These are phyloP conservation scores for Fraxinus excelsior DNA, from an alignment of 257 asterid species.

Conservation along the genomic window DNA sequence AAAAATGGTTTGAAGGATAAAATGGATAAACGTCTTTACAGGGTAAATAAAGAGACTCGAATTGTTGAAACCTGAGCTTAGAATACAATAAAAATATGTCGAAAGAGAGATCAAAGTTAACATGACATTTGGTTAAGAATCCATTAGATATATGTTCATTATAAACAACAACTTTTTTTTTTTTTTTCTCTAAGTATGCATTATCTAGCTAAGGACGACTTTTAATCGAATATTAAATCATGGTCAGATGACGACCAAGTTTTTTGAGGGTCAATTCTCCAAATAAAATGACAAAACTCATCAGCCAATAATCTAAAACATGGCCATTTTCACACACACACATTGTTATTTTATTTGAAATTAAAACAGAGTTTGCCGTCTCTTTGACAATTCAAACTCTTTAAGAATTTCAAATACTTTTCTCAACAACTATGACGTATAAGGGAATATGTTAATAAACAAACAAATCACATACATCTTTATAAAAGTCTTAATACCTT, in stretches of 20 bases:
- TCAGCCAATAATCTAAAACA: neutral
- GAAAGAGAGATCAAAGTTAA: too few relatives aligned
- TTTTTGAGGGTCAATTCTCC: neutral
- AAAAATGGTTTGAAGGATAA: too few relatives aligned
- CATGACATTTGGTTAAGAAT: neutral
- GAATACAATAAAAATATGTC: too few relatives aligned
- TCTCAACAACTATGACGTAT: constrained; percentile 27
- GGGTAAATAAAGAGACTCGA: too few relatives aligned
- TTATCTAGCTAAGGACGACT: neutral
- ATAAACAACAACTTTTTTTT: too few relatives aligned
- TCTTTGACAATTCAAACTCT: constrained; percentile 3
- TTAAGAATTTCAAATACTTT: too few relatives aligned
- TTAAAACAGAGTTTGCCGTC: neutral
- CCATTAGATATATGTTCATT: neutral
- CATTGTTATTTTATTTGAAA: neutral
- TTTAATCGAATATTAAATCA: neutral
- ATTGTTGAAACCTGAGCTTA: too few relatives aligned
- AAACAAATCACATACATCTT: constrained; percentile 11
- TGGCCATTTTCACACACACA: neutral
- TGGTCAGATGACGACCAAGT: neutral
- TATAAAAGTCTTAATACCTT: constrained; percentile 26
- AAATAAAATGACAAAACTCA: neutral
- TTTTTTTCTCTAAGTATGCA: neutral
- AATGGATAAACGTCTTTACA: too few relatives aligned
- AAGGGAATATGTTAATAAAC: constrained; percentile 19